Base-by-base conservation (phyloP, 1,284 basidiomycete genomes). In the Melampsora americana region DNA sequence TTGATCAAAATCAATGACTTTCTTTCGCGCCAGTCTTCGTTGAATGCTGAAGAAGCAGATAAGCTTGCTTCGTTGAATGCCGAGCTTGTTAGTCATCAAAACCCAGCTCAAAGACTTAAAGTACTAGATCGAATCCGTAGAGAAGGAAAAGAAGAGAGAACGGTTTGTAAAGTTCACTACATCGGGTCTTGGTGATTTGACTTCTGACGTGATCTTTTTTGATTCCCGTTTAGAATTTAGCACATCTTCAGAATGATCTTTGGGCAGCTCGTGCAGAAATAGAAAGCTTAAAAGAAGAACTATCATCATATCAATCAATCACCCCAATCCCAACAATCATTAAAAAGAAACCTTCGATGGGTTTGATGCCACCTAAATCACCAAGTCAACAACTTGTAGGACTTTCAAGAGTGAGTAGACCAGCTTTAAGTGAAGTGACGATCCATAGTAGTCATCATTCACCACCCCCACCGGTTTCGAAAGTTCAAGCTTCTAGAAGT, bases 41-140 rank as follows among this genome's bases (percentile, higher is more conserved):
- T 66, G 35, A 66, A 74, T 60, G 71, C 71, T n/a, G 64, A 48
- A 42, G 62, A 66, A 44, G 64, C 64, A 23, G 71, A 65, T 35
- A 74, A 74, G 30, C 35, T 74, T 23, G 71, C 62, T 23, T 28
- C 64, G 30, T 50, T 74, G 4, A 74, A 74, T 28, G 48, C 32
- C 7, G 71, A 74, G 18, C 64, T 74, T 5, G 64, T 74, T 35
- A 74, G 71, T 46, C 71, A 74, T 16, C 71, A 66, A 42, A 74
- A 74, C 39, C 71, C 71, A 44, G 64, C 64, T 30, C 71, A 74
- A 60, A 66, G 56, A 66, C 46, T 74, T 2, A 66, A 66, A 44
- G 65, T 74, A 7, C 35, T 74, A 6, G 71, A 74, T 32, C 62
- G 71, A 23, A 66, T 74, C 30, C 39, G 71, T 9, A 66, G 48